Evolutionary conservation across 352 stramenopile species (phyloP), one percentile per base, ranked within the genome.

Genomic region (Globisporangium alternatum): DNA sequence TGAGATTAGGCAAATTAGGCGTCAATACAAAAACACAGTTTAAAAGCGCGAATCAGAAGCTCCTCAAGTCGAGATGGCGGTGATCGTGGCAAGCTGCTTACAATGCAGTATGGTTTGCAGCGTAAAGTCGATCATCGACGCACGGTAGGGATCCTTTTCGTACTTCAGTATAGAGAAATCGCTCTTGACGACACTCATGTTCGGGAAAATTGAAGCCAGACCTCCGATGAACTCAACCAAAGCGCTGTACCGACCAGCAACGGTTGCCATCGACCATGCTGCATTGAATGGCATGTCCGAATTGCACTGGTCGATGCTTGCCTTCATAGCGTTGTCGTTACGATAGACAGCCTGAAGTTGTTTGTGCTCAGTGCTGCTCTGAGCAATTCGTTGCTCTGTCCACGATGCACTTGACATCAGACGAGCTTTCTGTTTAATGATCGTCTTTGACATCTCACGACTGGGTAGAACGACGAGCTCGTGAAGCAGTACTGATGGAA

Each of bases 1-100:
- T 49, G 19, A 49, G 17, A 49, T 49, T 49, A 25, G 43, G 43
- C 43, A 49, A 51, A 51, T 51, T 51, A 51, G n/a, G 44, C 44
- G n/a, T 51, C 44, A 5, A 30, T 51, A 51, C 35, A 51, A 51
- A 51, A 28, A 28, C 19, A 28, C 19, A 51, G 44, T 51, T 25
- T 28, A 51, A 30, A 49, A 25, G 21, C 43, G 19, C 43, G 44
- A 51, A 13, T 51, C n/a, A 8, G 6, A 51, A 30, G 44, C n/a
- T 51, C 17, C 15, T 48, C 15, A 48, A 25, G 17, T 10, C 17
- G 19, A n/a, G 19, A 25, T 30, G 44, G 44, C 19, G n/a, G 19
- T 21, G 19, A 51, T 51, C n/a, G n/a, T 51, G 44, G 44, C n/a
- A 51, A 51, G n/a, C n/a, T 51, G 44, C 19, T 51, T 51, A 28